Evolutionary conservation across 225 moss, liverwort and hornwort species (phyloP), one percentile per base, ranked within the genome.

Genomic region (Sphagnum tenellum): DNA sequence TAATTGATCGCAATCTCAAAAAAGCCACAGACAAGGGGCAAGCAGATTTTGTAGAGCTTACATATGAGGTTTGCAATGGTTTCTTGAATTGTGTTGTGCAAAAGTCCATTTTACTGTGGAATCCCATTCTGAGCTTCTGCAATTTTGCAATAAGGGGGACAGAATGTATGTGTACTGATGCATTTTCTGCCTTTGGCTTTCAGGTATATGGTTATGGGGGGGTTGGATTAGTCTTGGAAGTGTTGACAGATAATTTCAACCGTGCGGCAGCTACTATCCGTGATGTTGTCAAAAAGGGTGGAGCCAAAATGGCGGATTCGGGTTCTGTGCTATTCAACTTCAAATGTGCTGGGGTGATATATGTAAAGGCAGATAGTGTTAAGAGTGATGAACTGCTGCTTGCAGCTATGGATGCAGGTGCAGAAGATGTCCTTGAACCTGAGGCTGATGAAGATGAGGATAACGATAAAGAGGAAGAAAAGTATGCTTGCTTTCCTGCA

Each of bases 281-380:
- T 46, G 96, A 90, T 14, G 88, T 92, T 13, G 96, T 98, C 45
- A 98, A 98, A 80, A 98, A 98, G 72, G 77, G 87, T 60, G 96
- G 96, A 14, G 96, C 88, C 5, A 98, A 98, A 83, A 90, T 93
- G 89, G 96, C 96, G 44, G 89, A 98, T 56, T 89, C 89, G 47
- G 90, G 93, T 44, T 98, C 96, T 57, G 96, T 93, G 49, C 81
- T 98, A 14, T 98, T 98, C 59, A 92, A 93, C 66, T 98, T 98
- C 64, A 92, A 86, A 69, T 84, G 96, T 62, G 78, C 90, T 10
- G 96, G 96, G 64, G 90, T 90, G 5, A 69, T 98, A 9, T 71
- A 88, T 56, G 88, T 96, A 48, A 83, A 82, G 63, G 66, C 79
- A 46, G 79, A 71, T 11, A 72, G 78, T 65, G 68, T 78, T 52